Conservation (phyloP, 768 basidiomycete genomes). For the Tricholoma hemisulphureum region DNA sequence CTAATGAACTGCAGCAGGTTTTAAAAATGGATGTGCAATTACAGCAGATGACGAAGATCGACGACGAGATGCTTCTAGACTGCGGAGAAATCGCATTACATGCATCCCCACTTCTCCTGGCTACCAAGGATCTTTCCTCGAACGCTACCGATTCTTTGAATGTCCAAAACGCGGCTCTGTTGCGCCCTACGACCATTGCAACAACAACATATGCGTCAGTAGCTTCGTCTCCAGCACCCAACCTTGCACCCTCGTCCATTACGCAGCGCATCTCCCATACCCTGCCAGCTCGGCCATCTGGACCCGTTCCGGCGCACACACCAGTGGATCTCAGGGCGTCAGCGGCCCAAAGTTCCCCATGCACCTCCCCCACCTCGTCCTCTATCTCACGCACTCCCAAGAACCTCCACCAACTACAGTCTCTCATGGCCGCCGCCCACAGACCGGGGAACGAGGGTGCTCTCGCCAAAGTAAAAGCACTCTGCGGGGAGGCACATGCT, state of each 20-base stretch:
- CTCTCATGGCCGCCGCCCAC: constrained; percentile 42
- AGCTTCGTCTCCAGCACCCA: constrained; percentile 4
- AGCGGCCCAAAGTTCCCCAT: not conserved
- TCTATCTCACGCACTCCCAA: constrained; percentile 23
- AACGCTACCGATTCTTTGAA: not conserved
- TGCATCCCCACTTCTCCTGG: not conserved
- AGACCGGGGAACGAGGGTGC: constrained; percentile 41
- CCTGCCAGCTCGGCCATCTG: not conserved
- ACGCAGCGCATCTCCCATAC: not conserved
- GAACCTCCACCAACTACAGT: constrained; percentile 40
- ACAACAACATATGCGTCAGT: constrained; percentile 9
- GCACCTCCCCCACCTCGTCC: not conserved
- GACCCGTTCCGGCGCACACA: not conserved
- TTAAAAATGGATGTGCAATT: not conserved
- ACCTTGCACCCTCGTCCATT: not conserved
- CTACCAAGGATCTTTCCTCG: not conserved
- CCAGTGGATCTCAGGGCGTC: constrained; percentile 6
- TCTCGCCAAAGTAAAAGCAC: constrained; percentile 40
- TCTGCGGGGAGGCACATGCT: constrained; percentile 44
- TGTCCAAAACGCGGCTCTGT: not conserved
- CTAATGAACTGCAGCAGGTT: constrained; percentile 7
- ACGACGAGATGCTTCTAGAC: not conserved
- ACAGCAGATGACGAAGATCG: not conserved
- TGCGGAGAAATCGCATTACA: not conserved
- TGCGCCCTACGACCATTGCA: not conserved